Base-by-base conservation (phyloP, 495 filamentous ascomycete species). In the Daldinia caldariorum region DNA sequence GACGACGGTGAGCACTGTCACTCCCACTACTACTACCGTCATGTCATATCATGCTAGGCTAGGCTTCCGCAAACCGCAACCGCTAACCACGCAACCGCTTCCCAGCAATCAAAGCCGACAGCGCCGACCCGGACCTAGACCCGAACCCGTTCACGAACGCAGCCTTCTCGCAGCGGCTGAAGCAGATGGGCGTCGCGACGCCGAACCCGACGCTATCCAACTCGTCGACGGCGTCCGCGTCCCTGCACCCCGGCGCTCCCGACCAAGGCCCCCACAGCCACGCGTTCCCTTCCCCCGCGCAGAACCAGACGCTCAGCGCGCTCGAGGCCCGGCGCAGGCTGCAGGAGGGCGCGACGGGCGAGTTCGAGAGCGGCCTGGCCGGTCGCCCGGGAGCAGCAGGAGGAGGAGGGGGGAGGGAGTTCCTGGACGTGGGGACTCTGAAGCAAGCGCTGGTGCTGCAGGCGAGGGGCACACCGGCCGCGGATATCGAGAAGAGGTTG, bases 141-240 rank as follows among this genome's bases (percentile, higher is more conserved):
- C 38, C 69, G 6, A 72, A 77, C 39, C 75, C 71, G 6, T 14
- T 59, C 39, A 70, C 61, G 20, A 74, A 75, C 45, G 50, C 76
- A 0, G 75, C 68, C 18, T 85, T 81, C 60, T 77, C 81, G 0
- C 63, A 74, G 18, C 82, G 83, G 4, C 72, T 85, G 3, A 76
- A 75, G 31, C 70, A 81, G 49, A 83, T 85, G 79, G 83, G 82
- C 55, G 73, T 83, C 18, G 83, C 74, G 1, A 79, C 81, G n/a
- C 83, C 83, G 6, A 81, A 80, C 45, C 83, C 83, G 5, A 84
- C 79, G 14, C 75, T 75, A 18, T 84, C 83, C 9, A 75, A 79
- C 7, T 83, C 83, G 0, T 84, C 82, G 1, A 84, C 77, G n/a
- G 81, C 78, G 3, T 63, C 71, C 0, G 80, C 78, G 3, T 63